Percentiles rank a stretch among this genome's conserved stretches.
Evolutionary conservation across 2,329 filamentous ascomycete species (phyloP).

Genomic region (Alternaria sp.): DNA sequence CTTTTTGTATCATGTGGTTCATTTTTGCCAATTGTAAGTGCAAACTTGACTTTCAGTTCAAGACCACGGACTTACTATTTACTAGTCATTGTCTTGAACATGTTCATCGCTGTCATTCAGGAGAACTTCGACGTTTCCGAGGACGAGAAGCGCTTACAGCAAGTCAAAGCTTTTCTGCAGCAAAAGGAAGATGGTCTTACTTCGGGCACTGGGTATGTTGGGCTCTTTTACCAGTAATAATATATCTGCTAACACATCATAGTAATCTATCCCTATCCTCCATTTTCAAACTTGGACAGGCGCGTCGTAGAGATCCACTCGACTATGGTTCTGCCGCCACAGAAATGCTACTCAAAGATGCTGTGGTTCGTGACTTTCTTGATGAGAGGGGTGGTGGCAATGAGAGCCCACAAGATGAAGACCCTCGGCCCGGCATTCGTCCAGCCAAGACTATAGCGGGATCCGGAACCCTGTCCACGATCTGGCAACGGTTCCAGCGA

Average conservation of each 20-base stretch:
- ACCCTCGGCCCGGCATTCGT: conserved; percentile 49
- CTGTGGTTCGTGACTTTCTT: conserved; percentile 92
- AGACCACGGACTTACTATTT: conserved; percentile 19
- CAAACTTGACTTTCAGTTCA: background rate
- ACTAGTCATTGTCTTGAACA: conserved; percentile 86
- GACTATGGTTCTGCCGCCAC: conserved; percentile 92
- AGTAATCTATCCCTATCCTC: conserved; percentile 75
- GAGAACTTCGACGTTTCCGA: conserved; percentile 99
- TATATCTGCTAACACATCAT: background rate
- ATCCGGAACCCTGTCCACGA: conserved; percentile 66
- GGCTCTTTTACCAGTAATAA: background rate
- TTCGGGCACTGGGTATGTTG: conserved; percentile 63
- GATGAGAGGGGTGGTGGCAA: conserved; percentile 69
- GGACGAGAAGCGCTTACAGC: conserved; percentile 95
- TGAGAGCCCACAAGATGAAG: conserved; percentile 36
- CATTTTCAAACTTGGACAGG: conserved; percentile 69
- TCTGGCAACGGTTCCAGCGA: conserved; percentile 68
- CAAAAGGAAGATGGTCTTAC: conserved; percentile 81
- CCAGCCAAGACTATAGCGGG: conserved; percentile 58
- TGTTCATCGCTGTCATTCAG: conserved; percentile 99
- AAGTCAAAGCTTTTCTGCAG: conserved; percentile 93
- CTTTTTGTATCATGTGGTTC: conserved; percentile 95
- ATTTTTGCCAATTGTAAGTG: conserved; percentile 78
- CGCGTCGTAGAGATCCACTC: conserved; percentile 77
- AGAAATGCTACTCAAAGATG: conserved; percentile 96